These are phyloP conservation scores for Entelexis sorbosivorans DNA, from an alignment of 1,139 yeast genomes.

Conservation along the genomic window DNA sequence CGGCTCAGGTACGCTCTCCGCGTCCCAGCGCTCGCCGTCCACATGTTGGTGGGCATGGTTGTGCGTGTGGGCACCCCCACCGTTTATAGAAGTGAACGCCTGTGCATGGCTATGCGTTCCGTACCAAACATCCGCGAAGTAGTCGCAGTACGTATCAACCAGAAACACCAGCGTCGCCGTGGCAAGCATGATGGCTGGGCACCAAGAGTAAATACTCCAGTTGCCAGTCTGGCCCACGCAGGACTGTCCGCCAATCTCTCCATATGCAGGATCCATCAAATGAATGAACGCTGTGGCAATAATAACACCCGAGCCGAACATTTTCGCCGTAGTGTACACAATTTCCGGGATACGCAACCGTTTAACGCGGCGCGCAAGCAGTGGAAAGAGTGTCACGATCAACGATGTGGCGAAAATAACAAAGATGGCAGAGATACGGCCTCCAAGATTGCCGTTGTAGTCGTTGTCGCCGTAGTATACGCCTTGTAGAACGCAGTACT, in stretches of 20 bases:
- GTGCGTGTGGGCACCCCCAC: not conserved
- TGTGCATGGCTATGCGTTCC: slow-evolving; percentile 17
- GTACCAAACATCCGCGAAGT: slow-evolving; percentile 21
- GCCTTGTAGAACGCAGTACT: slow-evolving; percentile 33
- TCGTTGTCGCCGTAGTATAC: slow-evolving; percentile 32
- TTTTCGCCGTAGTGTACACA: slow-evolving; percentile 60
- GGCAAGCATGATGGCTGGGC: slow-evolving; percentile 48
- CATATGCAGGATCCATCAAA: slow-evolving; percentile 66
- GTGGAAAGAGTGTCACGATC: slow-evolving; percentile 39
- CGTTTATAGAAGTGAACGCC: not conserved
- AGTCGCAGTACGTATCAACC: slow-evolving; percentile 33
- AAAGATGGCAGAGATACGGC: slow-evolving; percentile 62
- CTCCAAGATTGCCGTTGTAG: slow-evolving; percentile 44
- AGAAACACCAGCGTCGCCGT: slow-evolving; percentile 39
- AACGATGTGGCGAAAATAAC: slow-evolving; percentile 52
- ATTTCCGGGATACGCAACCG: slow-evolving; percentile 41
- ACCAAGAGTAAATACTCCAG: slow-evolving; percentile 51
- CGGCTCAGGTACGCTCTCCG: not conserved
- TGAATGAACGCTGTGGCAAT: slow-evolving; percentile 84
- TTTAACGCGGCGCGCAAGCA: slow-evolving; percentile 27
- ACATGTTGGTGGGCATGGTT: not conserved
- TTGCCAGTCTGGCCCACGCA: slow-evolving; percentile 43
- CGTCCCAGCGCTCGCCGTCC: not conserved
- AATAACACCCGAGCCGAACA: slow-evolving; percentile 88
- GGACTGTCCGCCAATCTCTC: slow-evolving; percentile 36